Evolutionary conservation across 495 filamentous ascomycete genomes (phyloP).

Genomic region (Hypomontagnella monticulosa): DNA sequence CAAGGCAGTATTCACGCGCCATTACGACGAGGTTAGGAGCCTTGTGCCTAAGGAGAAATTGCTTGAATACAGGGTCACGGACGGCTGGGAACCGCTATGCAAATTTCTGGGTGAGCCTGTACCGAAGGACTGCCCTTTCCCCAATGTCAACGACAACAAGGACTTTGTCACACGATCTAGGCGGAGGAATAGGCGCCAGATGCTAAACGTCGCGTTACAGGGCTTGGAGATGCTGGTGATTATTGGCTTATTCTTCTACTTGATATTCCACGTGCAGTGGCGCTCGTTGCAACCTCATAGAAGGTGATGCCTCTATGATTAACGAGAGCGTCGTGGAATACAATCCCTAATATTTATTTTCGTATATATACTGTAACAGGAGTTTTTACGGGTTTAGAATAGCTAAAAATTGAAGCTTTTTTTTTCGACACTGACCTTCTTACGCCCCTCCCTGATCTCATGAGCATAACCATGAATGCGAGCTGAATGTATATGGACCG

Average conservation of each 20-base stretch:
- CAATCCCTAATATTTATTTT: no score
- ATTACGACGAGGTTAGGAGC: slow-evolving; percentile 43
- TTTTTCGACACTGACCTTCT: no score
- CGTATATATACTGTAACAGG: no score
- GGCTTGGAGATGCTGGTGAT: slow-evolving; percentile 48
- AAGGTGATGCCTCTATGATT: not conserved
- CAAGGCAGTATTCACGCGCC: slow-evolving; percentile 37
- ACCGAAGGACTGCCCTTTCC: slow-evolving; percentile 60
- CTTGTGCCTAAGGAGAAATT: slow-evolving; percentile 51
- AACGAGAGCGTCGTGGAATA: no score
- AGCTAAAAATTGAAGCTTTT: no score
- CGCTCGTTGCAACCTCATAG: slow-evolving; percentile 6
- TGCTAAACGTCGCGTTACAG: slow-evolving; percentile 67
- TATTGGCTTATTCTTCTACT: slow-evolving; percentile 14
- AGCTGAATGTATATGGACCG: no score
- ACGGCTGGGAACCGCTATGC: slow-evolving; percentile 75
- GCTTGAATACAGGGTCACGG: slow-evolving; percentile 70
- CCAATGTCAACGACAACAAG: slow-evolving; percentile 57
- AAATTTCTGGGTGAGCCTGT: slow-evolving; percentile 69
- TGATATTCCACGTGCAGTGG: slow-evolving; percentile 42
- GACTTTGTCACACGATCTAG: slow-evolving; percentile 69
- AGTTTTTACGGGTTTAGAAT: no score
- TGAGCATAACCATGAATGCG: no score
- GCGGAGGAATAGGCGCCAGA: slow-evolving; percentile 68
- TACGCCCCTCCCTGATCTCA: no score